These are phyloP conservation scores for Tricholoma sp. DNA, from an alignment of 768 basidiomycete genomes.

Conservation along the genomic window DNA sequence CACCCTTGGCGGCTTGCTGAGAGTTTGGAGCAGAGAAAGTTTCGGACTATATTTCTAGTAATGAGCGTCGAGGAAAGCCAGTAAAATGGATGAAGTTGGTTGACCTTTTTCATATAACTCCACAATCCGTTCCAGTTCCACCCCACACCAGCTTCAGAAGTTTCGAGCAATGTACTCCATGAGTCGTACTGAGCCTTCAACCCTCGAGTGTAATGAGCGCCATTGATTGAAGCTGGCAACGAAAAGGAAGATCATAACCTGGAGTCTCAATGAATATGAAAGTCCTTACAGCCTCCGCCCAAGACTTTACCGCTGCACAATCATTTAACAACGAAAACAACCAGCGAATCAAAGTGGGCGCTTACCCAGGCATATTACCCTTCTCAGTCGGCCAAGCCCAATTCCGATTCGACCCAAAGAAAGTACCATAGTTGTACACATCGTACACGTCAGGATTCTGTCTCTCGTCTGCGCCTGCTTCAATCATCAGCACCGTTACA, in stretches of 20 bases:
- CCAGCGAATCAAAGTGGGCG: neutral
- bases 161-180: too few species aligned
- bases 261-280: neutral
- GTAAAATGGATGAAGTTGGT: neutral
- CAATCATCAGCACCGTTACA: constrained; percentile 42
- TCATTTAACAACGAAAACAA: neutral
- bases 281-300: too few species aligned
- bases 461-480: too few species aligned
- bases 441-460: too few species aligned
- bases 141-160: too few species aligned
- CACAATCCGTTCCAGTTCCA: too few species aligned
- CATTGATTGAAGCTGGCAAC: constrained; percentile 40
- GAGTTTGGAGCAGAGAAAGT: constrained; percentile 42
- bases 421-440: too few species aligned
- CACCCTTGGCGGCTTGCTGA: constrained; percentile 41
- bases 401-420: too few species aligned
- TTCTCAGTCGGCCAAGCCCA: too few species aligned
- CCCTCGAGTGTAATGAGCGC: constrained; percentile 41
- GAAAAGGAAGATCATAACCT: neutral
- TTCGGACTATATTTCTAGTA: constrained; percentile 21
- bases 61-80: neutral
- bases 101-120: too few species aligned
- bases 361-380: too few species aligned
- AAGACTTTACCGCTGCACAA: constrained; percentile 39
- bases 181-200: constrained; percentile 32